Base-by-base conservation (phyloP, 257 asterid species). In the Perilla frutescens region DNA sequence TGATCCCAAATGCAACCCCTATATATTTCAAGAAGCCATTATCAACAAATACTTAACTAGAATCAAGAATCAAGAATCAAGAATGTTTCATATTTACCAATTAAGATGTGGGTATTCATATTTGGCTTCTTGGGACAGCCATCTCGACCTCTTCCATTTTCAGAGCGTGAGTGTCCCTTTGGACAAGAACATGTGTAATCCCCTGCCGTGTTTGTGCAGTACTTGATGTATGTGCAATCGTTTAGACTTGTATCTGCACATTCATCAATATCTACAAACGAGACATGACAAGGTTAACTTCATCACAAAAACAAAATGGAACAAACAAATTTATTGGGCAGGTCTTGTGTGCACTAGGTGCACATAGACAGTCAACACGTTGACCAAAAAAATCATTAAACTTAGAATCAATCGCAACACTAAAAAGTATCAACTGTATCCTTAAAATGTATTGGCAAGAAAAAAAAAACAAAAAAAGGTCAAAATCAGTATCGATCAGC, bases 261-360 rank as follows among this genome's bases (percentile, higher is more conserved):
- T 78, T 85, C 92, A 45, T 87, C 41, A 10, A 81, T 67, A 75
- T 87, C 85, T 87, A 83, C 53, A 41, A 41, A 53, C 26, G 4
- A 39, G 6, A 41, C 5, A 20, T 20, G 4, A 4, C 37, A 2
- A 34, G 37, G 3, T 34, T 2, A 34, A 34, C 4, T 34, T 34
- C 37, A 34, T 34, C 4, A 34, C 37, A 2, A 6, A 48, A 50
- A 3, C 56, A 50, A 34, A 34, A 34, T 34, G 1, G 37, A 34
- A 4, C 37, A 34, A 34, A 20, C 26, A 20, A 20, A 20, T 20
- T 20, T 20, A 20, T 20, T 20, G 26, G 1, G 26, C 26, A 20
- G 26, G 26, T 20, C 26, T 20, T 20, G 1, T 20, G 26, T 20
- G 26, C 26, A 20, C 26, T 20, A 20, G 26, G 1, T 20, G 26